phyloP scores from a whole-genome alignment of 331 rosid species.

The Quercus tomentella region DNA sequence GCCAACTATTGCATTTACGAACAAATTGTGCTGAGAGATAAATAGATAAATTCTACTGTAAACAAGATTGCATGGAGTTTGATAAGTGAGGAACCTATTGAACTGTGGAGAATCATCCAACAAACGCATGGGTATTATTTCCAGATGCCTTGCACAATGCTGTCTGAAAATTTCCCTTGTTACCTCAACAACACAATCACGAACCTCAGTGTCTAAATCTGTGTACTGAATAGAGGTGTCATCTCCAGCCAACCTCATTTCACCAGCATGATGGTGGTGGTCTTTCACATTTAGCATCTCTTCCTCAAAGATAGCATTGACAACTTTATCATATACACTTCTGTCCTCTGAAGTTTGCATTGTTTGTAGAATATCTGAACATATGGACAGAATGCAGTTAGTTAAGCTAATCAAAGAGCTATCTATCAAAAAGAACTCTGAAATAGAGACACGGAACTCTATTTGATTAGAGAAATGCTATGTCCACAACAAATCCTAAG shows the following conservation, averaged over 20 bases:
- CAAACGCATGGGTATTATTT: slow-evolving; percentile 62
- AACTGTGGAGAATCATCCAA: slow-evolving; percentile 70
- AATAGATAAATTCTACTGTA: slow-evolving; percentile 11
- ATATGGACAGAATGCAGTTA: slow-evolving; percentile 19
- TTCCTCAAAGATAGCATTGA: slow-evolving; percentile 81
- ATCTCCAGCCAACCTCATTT: slow-evolving; percentile 42
- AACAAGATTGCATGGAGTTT: slow-evolving; percentile 15
- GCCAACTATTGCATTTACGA: slow-evolving; percentile 13
- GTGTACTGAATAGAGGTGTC: slow-evolving; percentile 58
- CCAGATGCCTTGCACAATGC: slow-evolving; percentile 88
- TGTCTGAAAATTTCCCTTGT: slow-evolving; percentile 68
- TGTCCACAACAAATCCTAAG: too few relatives aligned
- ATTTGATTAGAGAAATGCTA: too few relatives aligned
- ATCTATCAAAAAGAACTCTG: background rate
- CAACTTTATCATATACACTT: slow-evolving; percentile 74
- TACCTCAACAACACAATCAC: slow-evolving; percentile 70
- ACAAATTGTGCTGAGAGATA: slow-evolving; percentile 6
- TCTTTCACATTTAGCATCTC: slow-evolving; percentile 57
- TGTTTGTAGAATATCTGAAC: slow-evolving; percentile 68
- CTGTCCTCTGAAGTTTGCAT: slow-evolving; percentile 89
- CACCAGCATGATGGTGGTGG: slow-evolving; percentile 47
- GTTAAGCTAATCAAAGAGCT: slow-evolving; percentile 19
- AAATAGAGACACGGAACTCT: background rate
- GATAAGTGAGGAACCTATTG: slow-evolving; percentile 51
- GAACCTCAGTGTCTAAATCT: slow-evolving; percentile 72